phyloP scores from a whole-genome alignment of 2,329 filamentous ascomycete species.

The Sclerotiophoma versabilis region DNA sequence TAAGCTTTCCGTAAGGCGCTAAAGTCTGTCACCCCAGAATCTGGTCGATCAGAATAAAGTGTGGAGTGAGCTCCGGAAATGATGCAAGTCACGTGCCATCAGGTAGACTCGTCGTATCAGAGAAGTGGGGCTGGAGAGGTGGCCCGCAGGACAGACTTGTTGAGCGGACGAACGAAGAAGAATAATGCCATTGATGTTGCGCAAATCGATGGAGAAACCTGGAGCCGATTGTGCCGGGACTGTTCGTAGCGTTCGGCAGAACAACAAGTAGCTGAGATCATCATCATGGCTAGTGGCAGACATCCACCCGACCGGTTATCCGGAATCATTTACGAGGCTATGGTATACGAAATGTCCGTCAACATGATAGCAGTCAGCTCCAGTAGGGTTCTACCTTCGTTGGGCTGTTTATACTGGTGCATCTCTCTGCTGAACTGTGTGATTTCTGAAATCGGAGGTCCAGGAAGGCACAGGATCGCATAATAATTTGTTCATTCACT shows the following conservation, averaged over 20 bases:
- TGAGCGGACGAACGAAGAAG: neutral
- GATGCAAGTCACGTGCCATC: slow-evolving; percentile 12
- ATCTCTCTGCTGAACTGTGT: no score
- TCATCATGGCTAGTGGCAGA: neutral
- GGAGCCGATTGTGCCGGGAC: slow-evolving; percentile 1
- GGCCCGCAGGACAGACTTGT: neutral
- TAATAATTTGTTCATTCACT: no score
- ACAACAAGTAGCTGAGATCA: neutral
- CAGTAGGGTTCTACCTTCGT: no score
- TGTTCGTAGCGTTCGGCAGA: neutral
- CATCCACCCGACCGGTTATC: neutral
- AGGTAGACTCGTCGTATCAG: neutral
- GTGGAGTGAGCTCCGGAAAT: neutral
- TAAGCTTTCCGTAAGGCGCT: slow-evolving; percentile 6
- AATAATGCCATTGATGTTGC: neutral
- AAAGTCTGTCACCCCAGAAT: slow-evolving; percentile 12
- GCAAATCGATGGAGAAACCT: neutral
- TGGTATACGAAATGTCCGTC: no score
- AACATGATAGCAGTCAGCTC: no score
- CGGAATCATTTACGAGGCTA: neutral
- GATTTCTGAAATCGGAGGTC: no score
- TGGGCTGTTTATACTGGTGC: no score
- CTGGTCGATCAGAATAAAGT: slow-evolving; percentile 5
- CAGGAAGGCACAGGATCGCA: no score
- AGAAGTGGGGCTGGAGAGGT: neutral